Base-by-base conservation (phyloP, 768 basidiomycete species). In the Collybia mongolica region DNA sequence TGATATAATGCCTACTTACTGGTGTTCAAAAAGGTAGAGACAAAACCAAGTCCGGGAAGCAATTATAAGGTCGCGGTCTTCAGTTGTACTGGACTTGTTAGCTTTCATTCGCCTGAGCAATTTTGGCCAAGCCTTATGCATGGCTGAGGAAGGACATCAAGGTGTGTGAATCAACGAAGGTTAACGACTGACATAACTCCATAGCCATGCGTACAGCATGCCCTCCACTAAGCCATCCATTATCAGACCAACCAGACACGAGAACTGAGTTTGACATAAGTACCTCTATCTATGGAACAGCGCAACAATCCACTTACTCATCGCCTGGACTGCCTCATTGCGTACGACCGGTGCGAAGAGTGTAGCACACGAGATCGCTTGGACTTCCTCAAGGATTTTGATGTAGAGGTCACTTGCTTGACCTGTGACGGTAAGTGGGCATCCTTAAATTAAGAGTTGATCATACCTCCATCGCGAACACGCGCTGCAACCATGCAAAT, bases 171-270 rank as follows among this genome's bases (percentile, higher is more conserved):
- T 24, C 19, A 11, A 41, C 39, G 12, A 39, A 15, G 23, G 12
- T 40, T 37, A 39, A 55, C 20, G 46, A 67, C 84, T 65, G 62
- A 90, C 91, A 93, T 46, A 95, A 74, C 63, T 98, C 95, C 77
- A 97, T 84, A 36, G 92, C 94, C 91, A 98, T 94, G 44, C 94
- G 81, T 7, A 97, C 93, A n/a, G 95, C 95, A 69, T 97, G 95
- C 8, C 91, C 93, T 8, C 92, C 90, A 57, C 88, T 93, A 29
- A 97, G 66, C 93, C 93, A 95, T n/a, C 92, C 92, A 59, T 92
- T 92, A 57, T 95, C 92, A 15, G 91, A 93, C 88, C 93, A 98
- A 5, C 93, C 93, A 29, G 94, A 89, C 17, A 96, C 84, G 44
- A 97, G 76, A 51, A 95, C 91, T 94, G 51, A 41, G 49, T 14